phyloP scores from a whole-genome alignment of 148 eudicot species.

The Spergularia bocconei region DNA sequence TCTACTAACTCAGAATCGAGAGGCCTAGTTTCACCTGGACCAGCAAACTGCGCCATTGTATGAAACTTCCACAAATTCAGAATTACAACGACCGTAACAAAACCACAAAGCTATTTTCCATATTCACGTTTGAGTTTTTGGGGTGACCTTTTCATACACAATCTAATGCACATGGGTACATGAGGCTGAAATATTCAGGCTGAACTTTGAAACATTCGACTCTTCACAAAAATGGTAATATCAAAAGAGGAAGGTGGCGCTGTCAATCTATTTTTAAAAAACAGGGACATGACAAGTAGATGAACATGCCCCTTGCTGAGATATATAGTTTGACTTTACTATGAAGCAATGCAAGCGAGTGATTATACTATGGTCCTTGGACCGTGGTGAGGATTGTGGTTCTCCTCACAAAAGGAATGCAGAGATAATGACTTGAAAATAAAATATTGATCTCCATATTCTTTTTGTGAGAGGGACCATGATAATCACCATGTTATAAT shows the following conservation, averaged over 20 bases:
- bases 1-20: constrained; percentile 41
- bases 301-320: not conserved
- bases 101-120: not conserved
- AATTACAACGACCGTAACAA: constrained; percentile 5
- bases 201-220: not conserved
- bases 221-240: not conserved
- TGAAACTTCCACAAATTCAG: constrained; percentile 10
- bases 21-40: constrained; percentile 40
- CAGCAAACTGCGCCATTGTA: constrained; percentile 41
- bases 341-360: not conserved
- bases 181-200: not conserved
- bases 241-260: constrained; percentile 3
- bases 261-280: not conserved
- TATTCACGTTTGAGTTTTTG: not conserved
- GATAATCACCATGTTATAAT: too few relatives aligned
- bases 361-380: too few relatives aligned
- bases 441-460: too few relatives aligned
- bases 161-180: not conserved
- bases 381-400: too few relatives aligned
- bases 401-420: too few relatives aligned
- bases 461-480: too few relatives aligned
- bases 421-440: too few relatives aligned
- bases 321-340: constrained; percentile 9
- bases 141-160: not conserved
- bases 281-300: not conserved